Evolutionary conservation across 1,139 yeast genomes (phyloP).

Genomic region (Citeromyces siamensis): DNA sequence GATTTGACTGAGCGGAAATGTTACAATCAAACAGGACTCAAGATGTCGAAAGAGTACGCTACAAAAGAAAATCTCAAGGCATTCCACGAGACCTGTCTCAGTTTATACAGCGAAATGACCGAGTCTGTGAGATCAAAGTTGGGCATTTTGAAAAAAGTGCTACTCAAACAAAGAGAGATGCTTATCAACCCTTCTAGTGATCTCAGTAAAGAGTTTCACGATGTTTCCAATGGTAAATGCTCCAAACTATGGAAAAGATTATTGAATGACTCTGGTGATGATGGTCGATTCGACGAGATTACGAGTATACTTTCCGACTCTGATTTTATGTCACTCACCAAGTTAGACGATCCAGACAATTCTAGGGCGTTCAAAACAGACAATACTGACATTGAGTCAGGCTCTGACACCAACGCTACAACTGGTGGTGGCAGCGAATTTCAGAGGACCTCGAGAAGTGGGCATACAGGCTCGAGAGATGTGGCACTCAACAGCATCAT

Average conservation of each 20-base stretch:
- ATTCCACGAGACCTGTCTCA: conserved; percentile 14
- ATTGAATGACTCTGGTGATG: background rate
- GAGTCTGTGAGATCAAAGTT: conserved; percentile 16
- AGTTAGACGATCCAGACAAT: background rate
- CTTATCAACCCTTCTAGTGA: conserved; percentile 1
- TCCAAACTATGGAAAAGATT: conserved; percentile 4
- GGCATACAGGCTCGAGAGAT: conserved; percentile 1
- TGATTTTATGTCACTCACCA: background rate
- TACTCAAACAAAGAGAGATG: conserved; percentile 16
- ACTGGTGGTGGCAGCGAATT: background rate
- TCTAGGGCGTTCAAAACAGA: background rate
- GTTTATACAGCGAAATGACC: conserved; percentile 16
- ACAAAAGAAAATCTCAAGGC: conserved; percentile 14
- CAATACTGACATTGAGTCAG: background rate
- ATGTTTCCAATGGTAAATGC: conserved; percentile 2
- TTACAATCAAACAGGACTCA: conserved; percentile 15
- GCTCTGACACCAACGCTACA: background rate
- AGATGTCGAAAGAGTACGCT: conserved; percentile 12
- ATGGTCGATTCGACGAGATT: background rate
- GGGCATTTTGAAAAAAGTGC: conserved; percentile 19
- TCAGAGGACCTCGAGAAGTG: background rate
- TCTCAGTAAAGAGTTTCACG: conserved; percentile 3
- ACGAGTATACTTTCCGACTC: background rate
- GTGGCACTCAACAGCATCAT: conserved; percentile 10
- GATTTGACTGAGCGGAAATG: conserved; percentile 20